phyloP scores from a whole-genome alignment of 2,329 filamentous ascomycete species.

The Beauveria asiatica region DNA sequence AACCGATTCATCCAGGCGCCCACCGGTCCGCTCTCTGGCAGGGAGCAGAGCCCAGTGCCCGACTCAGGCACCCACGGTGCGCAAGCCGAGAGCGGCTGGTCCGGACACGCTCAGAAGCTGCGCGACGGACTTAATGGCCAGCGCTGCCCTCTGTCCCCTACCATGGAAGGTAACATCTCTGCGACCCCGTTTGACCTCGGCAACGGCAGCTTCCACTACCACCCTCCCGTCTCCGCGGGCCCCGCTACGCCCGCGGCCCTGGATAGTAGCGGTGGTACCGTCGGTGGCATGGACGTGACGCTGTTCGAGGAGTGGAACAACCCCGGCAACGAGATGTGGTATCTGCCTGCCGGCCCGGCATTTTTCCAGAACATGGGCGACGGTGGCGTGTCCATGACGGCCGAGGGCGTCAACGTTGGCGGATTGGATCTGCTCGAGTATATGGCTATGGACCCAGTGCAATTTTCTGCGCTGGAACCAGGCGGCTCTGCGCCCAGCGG shows the following conservation, averaged over 20 bases:
- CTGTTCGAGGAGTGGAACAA: constrained; percentile 49
- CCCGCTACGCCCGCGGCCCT: constrained; percentile 41
- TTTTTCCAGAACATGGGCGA: constrained; percentile 59
- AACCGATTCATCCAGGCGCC: constrained; percentile 64
- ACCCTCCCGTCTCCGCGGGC: constrained; percentile 40
- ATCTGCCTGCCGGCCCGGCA: constrained; percentile 53
- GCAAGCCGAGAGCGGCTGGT: constrained; percentile 20
- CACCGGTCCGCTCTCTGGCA: constrained; percentile 34
- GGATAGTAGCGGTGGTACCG: constrained; percentile 19
- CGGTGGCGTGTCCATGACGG: constrained; percentile 54
- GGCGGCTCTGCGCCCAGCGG: not conserved
- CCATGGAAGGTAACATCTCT: constrained; percentile 42
- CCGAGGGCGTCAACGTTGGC: constrained; percentile 58
- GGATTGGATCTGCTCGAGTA: constrained; percentile 60
- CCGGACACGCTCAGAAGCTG: constrained; percentile 29
- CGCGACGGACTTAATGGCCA: constrained; percentile 32
- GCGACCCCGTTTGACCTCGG: constrained; percentile 55
- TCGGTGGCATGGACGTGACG: constrained; percentile 26
- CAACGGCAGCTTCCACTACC: constrained; percentile 46
- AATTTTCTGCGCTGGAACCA: constrained; percentile 24
- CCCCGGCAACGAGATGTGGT: constrained; percentile 56
- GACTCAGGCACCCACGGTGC: constrained; percentile 21
- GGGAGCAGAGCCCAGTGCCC: constrained; percentile 33
- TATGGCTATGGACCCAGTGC: constrained; percentile 51
- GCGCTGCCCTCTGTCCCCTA: constrained; percentile 25